phyloP scores from a whole-genome alignment of 768 basidiomycete species.

The Kwoniella botswanensis region DNA sequence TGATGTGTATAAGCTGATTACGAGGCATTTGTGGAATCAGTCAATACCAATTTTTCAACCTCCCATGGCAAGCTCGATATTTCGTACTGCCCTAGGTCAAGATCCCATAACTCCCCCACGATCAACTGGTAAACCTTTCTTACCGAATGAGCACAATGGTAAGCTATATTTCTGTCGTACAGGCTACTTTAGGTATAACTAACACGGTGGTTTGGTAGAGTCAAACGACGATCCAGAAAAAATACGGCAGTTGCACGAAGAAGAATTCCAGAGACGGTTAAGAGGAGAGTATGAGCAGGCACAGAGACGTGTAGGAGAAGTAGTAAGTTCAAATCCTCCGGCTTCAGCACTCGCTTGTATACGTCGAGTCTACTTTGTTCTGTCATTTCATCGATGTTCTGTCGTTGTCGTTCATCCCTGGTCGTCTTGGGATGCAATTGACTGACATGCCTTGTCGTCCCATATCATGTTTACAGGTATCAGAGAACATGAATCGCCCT shows the following conservation, averaged over 20 bases:
- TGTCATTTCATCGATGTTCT: too few relatives aligned
- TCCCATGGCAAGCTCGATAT: constrained; percentile 40
- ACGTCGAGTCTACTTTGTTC: too few relatives aligned
- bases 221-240: constrained; percentile 63
- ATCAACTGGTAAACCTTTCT: neutral
- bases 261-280: constrained; percentile 71
- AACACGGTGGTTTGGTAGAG: constrained; percentile 4
- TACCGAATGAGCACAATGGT: neutral
- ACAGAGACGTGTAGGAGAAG: constrained; percentile 67
- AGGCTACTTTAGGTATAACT: neutral
- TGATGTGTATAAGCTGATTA: too few relatives aligned
- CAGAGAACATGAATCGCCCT: constrained; percentile 69
- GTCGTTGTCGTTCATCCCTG: too few relatives aligned
- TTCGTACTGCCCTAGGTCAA: constrained; percentile 27
- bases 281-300: constrained; percentile 79
- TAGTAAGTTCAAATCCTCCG: constrained; percentile 61
- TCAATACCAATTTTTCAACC: constrained; percentile 9
- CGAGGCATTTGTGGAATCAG: neutral
- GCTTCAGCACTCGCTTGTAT: neutral
- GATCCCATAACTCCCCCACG: constrained; percentile 9
- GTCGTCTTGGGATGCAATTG: too few relatives aligned
- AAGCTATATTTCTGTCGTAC: neutral
- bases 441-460: neutral
- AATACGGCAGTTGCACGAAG: constrained; percentile 72
- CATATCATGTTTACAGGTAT: constrained; percentile 63